Evolutionary conservation across 352 stramenopile genomes (phyloP), one percentile per base, ranked within the genome.

Genomic region (Pelagophyceae sp.): DNA sequence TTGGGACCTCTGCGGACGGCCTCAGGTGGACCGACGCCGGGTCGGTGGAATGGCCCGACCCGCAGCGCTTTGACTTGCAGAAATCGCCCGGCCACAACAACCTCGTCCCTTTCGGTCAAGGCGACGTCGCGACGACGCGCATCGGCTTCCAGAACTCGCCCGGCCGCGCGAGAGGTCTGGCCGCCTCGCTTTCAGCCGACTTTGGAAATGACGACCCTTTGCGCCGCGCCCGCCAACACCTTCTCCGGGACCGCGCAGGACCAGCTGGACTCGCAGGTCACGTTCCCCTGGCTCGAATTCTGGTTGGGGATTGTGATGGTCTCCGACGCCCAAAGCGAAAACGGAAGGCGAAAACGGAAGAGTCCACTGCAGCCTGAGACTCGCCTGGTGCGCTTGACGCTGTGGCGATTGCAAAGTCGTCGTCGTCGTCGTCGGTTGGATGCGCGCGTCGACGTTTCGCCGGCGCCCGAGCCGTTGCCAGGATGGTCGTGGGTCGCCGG

Each of bases 81-180:
- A 6, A n/a, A 6, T 71, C 37, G n/a, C n/a, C 37, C 33, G 37
- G 61, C 61, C 61, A 71, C 61, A 71, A 71, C 61, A 71, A 71
- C 61, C 31, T 71, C 3, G 37, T 71, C 31, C 25, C 2, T 5
- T 2, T 40, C 61, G 61, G 33, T 11, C n/a, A 11, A 11, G 19
- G 11, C 31, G 37, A 40, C 31, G 29, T 71, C 29, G 61, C 61
- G 61, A 71, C 61, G 61, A 71, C 61, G 61, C 61, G 61, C 2
- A 25, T 40, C 19, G 54, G 54, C 54, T 63, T 63, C 54, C 15
- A 2, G 11, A 6, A 2, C 15, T 2, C 54, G 11, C 11, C 25
- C 15, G 54, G 54, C 6, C 54, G 54, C 2, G 27, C 54, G 15
- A 27, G 20, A 15, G 54, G 15, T 2, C 2, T 63, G 11, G 54